These are phyloP conservation scores for Heimioporus sp. DNA, from an alignment of 768 basidiomycete genomes.

Conservation along the genomic window DNA sequence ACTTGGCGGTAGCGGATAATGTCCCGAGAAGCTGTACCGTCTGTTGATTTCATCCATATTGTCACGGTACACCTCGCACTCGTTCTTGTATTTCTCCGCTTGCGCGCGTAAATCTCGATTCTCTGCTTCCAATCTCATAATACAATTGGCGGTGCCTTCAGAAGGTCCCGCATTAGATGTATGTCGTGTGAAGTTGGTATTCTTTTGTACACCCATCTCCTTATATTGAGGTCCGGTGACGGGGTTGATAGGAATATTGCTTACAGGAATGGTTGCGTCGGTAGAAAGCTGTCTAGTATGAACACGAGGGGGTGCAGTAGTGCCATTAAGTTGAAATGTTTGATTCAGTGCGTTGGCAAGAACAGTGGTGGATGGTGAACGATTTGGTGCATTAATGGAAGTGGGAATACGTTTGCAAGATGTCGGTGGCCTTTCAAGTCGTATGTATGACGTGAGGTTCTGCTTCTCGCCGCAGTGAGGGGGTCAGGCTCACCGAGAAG, in stretches of 20 bases:
- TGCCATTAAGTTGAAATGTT: constrained; percentile 26
- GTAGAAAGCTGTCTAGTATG: constrained; percentile 5
- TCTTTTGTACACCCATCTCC: constrained; percentile 24
- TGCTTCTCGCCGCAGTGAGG: constrained; percentile 30
- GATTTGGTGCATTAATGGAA: not conserved
- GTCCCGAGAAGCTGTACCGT: constrained; percentile 1
- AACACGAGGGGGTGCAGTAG: constrained; percentile 7
- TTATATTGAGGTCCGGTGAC: constrained; percentile 11
- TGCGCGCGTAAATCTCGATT: constrained; percentile 10
- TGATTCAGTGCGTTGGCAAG: constrained; percentile 27
- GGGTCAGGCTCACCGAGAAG: constrained; percentile 31
- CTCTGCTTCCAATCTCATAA: constrained; percentile 18
- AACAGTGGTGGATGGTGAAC: not conserved
- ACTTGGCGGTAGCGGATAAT: not conserved
- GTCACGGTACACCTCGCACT: constrained; percentile 7
- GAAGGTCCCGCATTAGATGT: not conserved
- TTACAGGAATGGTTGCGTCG: constrained; percentile 2
- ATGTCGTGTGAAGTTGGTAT: constrained; percentile 19
- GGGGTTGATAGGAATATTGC: not conserved
- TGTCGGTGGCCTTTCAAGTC: constrained; percentile 21
- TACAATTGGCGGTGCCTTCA: constrained; percentile 7
- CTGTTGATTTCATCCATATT: constrained; percentile 11
- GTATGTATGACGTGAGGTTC: constrained; percentile 21
- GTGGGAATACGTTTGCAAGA: constrained; percentile 1
- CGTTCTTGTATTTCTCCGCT: constrained; percentile 5